Evolutionary conservation across 495 filamentous ascomycete species (phyloP).

Genomic region (Penicillium cinerascens): DNA sequence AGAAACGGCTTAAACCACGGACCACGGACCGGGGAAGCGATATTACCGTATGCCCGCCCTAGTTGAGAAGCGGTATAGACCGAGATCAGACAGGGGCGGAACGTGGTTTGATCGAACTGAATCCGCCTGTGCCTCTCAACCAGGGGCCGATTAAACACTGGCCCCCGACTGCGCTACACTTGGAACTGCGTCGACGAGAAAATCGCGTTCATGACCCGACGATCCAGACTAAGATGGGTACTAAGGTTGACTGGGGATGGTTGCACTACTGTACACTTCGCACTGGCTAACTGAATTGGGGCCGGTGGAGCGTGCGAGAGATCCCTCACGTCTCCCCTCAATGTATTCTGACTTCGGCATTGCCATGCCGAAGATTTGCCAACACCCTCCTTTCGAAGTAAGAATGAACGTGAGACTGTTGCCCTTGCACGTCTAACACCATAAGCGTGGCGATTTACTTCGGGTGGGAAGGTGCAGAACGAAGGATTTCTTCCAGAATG

Average conservation of each 20-base stretch:
- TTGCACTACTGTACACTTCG: neutral
- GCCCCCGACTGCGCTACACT: neutral
- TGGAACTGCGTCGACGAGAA: neutral
- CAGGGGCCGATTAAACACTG: neutral
- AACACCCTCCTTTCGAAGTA: neutral
- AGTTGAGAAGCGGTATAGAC: neutral
- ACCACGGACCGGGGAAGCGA: neutral
- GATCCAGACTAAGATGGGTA: neutral
- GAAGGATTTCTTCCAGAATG: slow-evolving; percentile 15
- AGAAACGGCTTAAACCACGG: slow-evolving; percentile 4
- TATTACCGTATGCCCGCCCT: neutral
- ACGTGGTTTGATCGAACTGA: no score
- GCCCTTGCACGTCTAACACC: neutral
- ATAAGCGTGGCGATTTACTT: neutral
- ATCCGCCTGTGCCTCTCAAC: neutral
- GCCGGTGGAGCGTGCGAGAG: neutral
- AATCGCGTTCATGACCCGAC: neutral
- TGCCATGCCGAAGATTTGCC: neutral
- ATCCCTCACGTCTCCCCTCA: neutral
- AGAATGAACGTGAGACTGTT: neutral
- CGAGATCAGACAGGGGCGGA: neutral
- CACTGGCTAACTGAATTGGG: neutral
- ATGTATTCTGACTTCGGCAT: neutral
- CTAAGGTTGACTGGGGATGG: neutral
- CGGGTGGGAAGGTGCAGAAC: slow-evolving; percentile 1